Percentiles rank a stretch among this genome's conserved stretches.
phyloP scores from a whole-genome alignment of 345 rosid genomes.

The Mercurialis annua region DNA sequence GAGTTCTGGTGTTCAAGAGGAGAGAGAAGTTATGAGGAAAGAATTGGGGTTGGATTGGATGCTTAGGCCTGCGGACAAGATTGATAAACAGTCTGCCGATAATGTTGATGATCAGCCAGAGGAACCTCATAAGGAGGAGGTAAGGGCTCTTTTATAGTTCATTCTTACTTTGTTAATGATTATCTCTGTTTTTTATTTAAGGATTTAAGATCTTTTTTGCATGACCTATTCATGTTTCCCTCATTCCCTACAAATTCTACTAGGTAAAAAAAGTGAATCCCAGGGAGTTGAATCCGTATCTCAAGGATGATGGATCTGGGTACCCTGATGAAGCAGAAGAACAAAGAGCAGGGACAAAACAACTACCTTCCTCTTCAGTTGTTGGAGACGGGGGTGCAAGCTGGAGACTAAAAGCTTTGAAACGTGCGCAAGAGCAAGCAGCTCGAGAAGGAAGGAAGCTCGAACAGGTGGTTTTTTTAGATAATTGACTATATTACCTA shows the following conservation, averaged over 20 bases:
- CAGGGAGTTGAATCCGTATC: slow-evolving; percentile 80
- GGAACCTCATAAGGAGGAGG: slow-evolving; percentile 54
- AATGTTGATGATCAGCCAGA: slow-evolving; percentile 35
- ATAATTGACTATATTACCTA: slow-evolving; percentile 5
- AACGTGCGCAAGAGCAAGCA: slow-evolving; percentile 89
- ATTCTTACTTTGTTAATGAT: not conserved
- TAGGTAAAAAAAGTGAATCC: slow-evolving; percentile 55
- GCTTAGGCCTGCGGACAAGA: slow-evolving; percentile 58
- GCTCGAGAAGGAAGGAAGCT: slow-evolving; percentile 72
- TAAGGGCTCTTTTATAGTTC: slow-evolving; percentile 17
- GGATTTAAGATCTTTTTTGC: not conserved
- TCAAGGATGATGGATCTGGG: slow-evolving; percentile 69
- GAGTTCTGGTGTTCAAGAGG: slow-evolving; percentile 22
- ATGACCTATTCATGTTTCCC: not conserved
- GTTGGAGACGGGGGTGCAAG: slow-evolving; percentile 98
- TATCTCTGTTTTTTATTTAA: no score
- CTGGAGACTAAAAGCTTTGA: slow-evolving; percentile 89
- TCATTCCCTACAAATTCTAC: not conserved
- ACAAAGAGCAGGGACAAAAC: slow-evolving; percentile 33
- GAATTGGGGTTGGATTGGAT: slow-evolving; percentile 86
- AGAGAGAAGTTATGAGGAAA: slow-evolving; percentile 54
- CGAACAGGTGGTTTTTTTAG: slow-evolving; percentile 45
- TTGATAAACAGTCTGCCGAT: slow-evolving; percentile 31
- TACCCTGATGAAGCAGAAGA: slow-evolving; percentile 70
- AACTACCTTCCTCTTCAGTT: slow-evolving; percentile 49